These are phyloP conservation scores for Phytopythium oedochilum DNA, from an alignment of 352 stramenopile species.

Conservation along the genomic window DNA sequence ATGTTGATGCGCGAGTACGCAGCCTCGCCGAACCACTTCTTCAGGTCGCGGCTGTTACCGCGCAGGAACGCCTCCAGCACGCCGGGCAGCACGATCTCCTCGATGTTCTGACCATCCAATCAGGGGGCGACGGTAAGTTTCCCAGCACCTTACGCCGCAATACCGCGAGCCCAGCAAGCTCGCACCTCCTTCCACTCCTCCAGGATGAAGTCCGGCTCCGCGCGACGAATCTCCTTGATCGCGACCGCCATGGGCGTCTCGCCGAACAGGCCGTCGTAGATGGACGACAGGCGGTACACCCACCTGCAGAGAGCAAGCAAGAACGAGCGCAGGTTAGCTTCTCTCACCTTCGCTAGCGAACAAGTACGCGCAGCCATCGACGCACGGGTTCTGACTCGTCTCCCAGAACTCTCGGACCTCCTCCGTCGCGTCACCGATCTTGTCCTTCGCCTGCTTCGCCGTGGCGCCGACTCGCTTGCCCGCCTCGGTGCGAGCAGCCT, in stretches of 20 bases:
- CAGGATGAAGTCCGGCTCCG: conserved; percentile 96
- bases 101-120: conserved; percentile 63
- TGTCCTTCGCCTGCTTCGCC: conserved; percentile 75
- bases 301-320: conserved; percentile 27
- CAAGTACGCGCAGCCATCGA: background rate
- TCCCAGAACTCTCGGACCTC: conserved; percentile 95
- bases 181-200: conserved; percentile 92
- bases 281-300: conserved; percentile 96
- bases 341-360: background rate
- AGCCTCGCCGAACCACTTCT: conserved; percentile 95
- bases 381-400: conserved; percentile 97
- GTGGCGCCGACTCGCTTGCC: conserved; percentile 67
- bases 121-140: conserved; percentile 1
- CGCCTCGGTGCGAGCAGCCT: conserved; percentile 70
- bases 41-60: conserved; percentile 93
- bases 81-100: conserved; percentile 91
- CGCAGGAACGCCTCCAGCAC: conserved; percentile 95
- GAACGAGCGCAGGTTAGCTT: background rate
- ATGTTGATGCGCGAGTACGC: conserved; percentile 94
- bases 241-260: conserved; percentile 95
- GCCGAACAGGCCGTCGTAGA: conserved; percentile 97
- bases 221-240: conserved; percentile 93
- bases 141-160: background rate
- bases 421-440: conserved; percentile 75
- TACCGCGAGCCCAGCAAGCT: background rate